These are phyloP conservation scores for Magnusiomyces suaveolens DNA, from an alignment of 1,139 yeast genomes.

Conservation along the genomic window DNA sequence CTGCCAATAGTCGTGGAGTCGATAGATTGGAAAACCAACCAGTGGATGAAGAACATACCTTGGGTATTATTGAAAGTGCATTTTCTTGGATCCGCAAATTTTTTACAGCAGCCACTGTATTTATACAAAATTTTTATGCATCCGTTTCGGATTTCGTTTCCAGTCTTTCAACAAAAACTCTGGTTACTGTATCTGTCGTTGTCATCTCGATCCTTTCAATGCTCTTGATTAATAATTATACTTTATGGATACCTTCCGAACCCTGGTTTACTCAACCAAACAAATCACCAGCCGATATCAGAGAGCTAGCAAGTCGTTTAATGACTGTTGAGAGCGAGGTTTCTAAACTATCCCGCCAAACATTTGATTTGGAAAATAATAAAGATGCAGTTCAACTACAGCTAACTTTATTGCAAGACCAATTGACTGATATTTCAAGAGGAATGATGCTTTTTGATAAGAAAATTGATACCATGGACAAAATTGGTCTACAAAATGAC, in stretches of 20 bases:
- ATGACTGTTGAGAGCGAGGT: constrained; percentile 11
- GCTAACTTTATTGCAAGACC: background rate
- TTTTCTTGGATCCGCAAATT: background rate
- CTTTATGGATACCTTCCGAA: no score
- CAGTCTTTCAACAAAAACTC: background rate
- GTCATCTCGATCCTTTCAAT: background rate
- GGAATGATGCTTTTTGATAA: background rate
- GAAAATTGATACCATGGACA: background rate
- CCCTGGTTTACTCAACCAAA: background rate
- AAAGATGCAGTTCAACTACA: background rate
- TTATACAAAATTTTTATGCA: no score
- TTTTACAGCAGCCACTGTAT: no score
- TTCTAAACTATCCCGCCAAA: constrained; percentile 8
- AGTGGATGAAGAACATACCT: background rate
- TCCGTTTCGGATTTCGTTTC: background rate
- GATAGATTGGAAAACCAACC: background rate
- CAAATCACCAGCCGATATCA: constrained; percentile 8
- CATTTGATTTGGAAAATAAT: constrained; percentile 2
- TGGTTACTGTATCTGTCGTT: background rate
- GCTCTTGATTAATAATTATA: no score
- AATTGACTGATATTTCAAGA: background rate
- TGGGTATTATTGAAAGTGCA: background rate
- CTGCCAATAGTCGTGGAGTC: background rate
- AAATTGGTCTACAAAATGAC: background rate
- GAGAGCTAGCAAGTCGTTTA: constrained; percentile 7